phyloP scores from a whole-genome alignment of 441 rosid species.

The Adansonia grandidieri region DNA sequence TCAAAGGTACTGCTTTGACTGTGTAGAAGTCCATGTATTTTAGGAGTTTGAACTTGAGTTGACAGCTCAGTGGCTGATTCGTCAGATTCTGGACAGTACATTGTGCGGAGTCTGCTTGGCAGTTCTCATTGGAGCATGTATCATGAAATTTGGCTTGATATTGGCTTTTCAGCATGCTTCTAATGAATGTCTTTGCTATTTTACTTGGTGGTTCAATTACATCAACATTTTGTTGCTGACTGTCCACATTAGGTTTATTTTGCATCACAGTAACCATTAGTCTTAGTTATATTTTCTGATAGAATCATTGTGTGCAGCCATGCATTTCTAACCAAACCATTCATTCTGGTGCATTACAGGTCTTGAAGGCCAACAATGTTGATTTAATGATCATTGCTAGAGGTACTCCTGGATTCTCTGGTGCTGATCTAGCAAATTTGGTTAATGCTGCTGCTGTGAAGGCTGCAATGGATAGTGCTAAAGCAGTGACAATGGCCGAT shows the following conservation, averaged over 20 bases:
- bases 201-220: background rate
- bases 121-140: slow-evolving; percentile 8
- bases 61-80: background rate
- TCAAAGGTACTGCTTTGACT: slow-evolving; percentile 63
- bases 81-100: background rate
- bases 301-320: background rate
- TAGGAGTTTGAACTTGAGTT: slow-evolving; percentile 15
- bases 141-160: slow-evolving; percentile 9
- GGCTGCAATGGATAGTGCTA: slow-evolving; percentile 96
- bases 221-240: background rate
- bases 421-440: slow-evolving; percentile 92
- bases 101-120: background rate
- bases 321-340: slow-evolving; percentile 11
- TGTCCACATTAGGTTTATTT: background rate
- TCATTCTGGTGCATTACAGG: slow-evolving; percentile 44
- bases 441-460: slow-evolving; percentile 92
- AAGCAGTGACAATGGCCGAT: slow-evolving; percentile 84
- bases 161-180: background rate
- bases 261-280: background rate
- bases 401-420: slow-evolving; percentile 96
- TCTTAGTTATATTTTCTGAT: slow-evolving; percentile 8
- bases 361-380: slow-evolving; percentile 82
- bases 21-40: background rate
- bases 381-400: slow-evolving; percentile 92
- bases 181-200: background rate